Base-by-base conservation (phyloP, 1,139 yeast genomes). In the Blastobotrys aristatus region DNA sequence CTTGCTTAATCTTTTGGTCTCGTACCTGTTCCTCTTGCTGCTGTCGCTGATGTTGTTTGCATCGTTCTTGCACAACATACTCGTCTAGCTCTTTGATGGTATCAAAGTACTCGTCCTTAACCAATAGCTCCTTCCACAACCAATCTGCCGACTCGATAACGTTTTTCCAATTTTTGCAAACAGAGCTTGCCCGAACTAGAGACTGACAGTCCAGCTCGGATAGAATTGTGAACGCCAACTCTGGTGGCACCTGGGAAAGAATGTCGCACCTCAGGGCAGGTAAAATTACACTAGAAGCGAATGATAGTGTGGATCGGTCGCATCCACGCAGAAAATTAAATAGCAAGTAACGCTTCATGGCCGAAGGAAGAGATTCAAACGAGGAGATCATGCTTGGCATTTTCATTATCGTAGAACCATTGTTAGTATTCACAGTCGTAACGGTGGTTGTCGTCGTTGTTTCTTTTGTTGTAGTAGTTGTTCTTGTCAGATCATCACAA, bases 181-280 rank as follows among this genome's bases (percentile, higher is more conserved):
- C 96, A 51, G 73, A 70, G 1, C 88, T 70, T 3, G 84, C 77
- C 5, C 76, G 73, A 40, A 82, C 71, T 36, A 92, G 71, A 2
- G 94, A 79, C 46, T 70, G 64, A 55, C 77, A 76, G 59, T 87
- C 94, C 46, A 92, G 70, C 50, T 77, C 75, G 2, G 77, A 69
- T 47, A 94, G 70, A n/a, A 92, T 79, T 45, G 80, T 76, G 57
- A 77, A 71, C 1, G 89, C 68, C n/a, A 92, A 72, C 62, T 92
- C 97, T 2, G 78, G 62, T 0, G 99, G 98, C 22, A 92, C 67
- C 47, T 76, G 71, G 20, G 80, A 66, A 13, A 92, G 65, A 39
- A 92, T 68, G 61, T 92, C 97, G 56, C 94, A 76, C 56, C 79
- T 77, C 59, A 92, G 74, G 17, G 83, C 76, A 32, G 73, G 71